Conservation (phyloP, 495 filamentous ascomycete species). For the Annulohypoxylon stygium region DNA sequence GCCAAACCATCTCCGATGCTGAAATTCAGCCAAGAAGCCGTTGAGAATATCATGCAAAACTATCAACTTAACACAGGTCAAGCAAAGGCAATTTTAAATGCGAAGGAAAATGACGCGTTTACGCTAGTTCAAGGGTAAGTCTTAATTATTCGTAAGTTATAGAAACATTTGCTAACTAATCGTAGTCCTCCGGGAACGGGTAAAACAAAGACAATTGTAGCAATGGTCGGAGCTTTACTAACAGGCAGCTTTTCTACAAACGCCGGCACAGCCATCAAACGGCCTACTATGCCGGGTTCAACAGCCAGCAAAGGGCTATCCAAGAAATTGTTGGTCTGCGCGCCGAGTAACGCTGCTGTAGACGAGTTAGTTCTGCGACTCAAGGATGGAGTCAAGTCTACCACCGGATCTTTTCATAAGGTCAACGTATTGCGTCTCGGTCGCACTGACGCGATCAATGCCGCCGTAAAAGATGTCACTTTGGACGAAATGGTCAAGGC, state of each 20-base stretch:
- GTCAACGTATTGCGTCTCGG: conserved; percentile 92
- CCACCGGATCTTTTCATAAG: conserved; percentile 75
- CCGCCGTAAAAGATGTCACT: conserved; percentile 89
- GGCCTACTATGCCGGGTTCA: conserved; percentile 55
- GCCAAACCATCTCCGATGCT: conserved; percentile 91
- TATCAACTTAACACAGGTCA: conserved; percentile 91
- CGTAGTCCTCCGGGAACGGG: conserved; percentile 88
- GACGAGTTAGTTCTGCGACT: conserved; percentile 96
- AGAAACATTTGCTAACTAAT: conserved; percentile 32
- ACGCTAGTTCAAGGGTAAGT: conserved; percentile 90
- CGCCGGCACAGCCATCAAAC: conserved; percentile 61
- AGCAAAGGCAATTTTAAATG: conserved; percentile 91
- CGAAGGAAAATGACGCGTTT: conserved; percentile 93
- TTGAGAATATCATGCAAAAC: conserved; percentile 74
- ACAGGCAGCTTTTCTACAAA: conserved; percentile 68
- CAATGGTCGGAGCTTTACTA: conserved; percentile 91
- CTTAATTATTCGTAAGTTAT: not conserved
- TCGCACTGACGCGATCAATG: conserved; percentile 91
- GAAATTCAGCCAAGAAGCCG: conserved; percentile 76
- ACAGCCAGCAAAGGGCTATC: conserved; percentile 51
- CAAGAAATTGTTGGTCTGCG: conserved; percentile 94
- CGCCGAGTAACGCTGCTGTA: conserved; percentile 96
- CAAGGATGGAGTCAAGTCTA: conserved; percentile 86
- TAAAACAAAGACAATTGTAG: conserved; percentile 98
- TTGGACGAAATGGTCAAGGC: conserved; percentile 90